These are phyloP conservation scores for Quercus dentata DNA, from an alignment of 306 rosid genomes.

Conservation along the genomic window DNA sequence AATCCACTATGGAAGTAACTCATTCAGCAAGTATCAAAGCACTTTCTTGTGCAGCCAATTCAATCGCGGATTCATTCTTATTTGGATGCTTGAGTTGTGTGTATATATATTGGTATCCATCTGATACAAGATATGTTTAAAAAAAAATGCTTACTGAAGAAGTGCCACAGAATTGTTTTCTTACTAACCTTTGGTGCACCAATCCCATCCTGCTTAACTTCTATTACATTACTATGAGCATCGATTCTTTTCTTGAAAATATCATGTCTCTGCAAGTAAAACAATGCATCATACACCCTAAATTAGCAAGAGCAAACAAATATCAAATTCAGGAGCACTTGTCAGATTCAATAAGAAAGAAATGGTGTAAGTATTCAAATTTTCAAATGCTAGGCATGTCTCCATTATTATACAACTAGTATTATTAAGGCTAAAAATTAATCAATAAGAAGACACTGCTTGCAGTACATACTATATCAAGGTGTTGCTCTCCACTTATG, in stretches of 20 bases:
- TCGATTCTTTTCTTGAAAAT: constrained; percentile 80
- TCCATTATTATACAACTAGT: neutral
- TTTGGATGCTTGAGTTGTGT: neutral
- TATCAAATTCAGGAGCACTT: neutral
- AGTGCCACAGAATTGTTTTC: constrained; percentile 4
- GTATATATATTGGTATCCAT: neutral
- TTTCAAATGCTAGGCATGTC: neutral
- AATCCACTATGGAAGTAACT: neutral
- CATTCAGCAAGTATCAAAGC: neutral
- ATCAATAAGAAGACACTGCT: neutral
- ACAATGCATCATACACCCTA: constrained; percentile 6
- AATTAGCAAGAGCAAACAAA: constrained; percentile 9
- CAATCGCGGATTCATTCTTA: neutral
- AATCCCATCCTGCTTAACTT: constrained; percentile 70
- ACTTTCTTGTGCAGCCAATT: neutral
- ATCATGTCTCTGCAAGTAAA: constrained; percentile 69
- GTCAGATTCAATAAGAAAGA: constrained; percentile 10
- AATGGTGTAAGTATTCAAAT: neutral
- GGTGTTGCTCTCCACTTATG: constrained; percentile 88
- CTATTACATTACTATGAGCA: constrained; percentile 62
- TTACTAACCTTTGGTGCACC: constrained; percentile 92
- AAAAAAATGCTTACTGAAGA: constrained; percentile 4
- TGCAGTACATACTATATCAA: constrained; percentile 72
- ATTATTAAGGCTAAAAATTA: constrained; percentile 14
- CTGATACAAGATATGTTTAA: constrained; percentile 5